Conservation (phyloP, 1,284 basidiomycete genomes). For the Marasmius tenuissimus region DNA sequence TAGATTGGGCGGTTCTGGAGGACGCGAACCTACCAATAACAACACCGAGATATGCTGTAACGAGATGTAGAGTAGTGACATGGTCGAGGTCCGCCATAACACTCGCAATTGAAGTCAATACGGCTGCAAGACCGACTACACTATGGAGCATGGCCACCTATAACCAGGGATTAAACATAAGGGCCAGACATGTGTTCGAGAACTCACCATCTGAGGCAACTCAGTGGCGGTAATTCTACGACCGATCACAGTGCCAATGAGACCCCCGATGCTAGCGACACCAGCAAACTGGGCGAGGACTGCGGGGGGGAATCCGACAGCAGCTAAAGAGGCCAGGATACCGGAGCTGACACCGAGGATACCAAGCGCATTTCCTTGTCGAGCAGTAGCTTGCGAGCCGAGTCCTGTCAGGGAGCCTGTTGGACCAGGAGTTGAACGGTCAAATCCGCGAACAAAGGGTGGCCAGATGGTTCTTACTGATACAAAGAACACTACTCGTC, state of each 20-base stretch:
- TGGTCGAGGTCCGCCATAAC: slow-evolving; percentile 70
- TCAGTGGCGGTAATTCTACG: slow-evolving; percentile 83
- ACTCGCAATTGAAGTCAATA: slow-evolving; percentile 79
- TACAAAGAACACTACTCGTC: slow-evolving; percentile 79
- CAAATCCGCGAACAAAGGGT: not conserved
- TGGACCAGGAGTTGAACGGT: slow-evolving; percentile 4
- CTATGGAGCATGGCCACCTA: slow-evolving; percentile 58
- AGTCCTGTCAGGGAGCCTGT: slow-evolving; percentile 75
- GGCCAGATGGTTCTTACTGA: slow-evolving; percentile 46
- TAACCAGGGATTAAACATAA: not conserved
- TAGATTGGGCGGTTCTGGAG: not conserved
- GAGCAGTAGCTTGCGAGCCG: slow-evolving; percentile 74
- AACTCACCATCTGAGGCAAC: slow-evolving; percentile 75
- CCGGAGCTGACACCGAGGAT: slow-evolving; percentile 81
- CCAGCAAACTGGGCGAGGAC: slow-evolving; percentile 77
- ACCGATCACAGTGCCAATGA: slow-evolving; percentile 70
- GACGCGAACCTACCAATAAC: slow-evolving; percentile 58
- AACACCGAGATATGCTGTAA: slow-evolving; percentile 83
- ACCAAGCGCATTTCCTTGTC: slow-evolving; percentile 81
- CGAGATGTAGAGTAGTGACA: slow-evolving; percentile 68
- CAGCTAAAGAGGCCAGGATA: slow-evolving; percentile 74
- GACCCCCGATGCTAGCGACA: slow-evolving; percentile 68
- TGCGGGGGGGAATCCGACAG: slow-evolving; percentile 77
- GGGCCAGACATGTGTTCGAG: not conserved
- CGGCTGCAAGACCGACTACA: slow-evolving; percentile 83